These are phyloP conservation scores for Hortaea werneckii DNA, from an alignment of 2,329 filamentous ascomycete genomes.

Conservation along the genomic window DNA sequence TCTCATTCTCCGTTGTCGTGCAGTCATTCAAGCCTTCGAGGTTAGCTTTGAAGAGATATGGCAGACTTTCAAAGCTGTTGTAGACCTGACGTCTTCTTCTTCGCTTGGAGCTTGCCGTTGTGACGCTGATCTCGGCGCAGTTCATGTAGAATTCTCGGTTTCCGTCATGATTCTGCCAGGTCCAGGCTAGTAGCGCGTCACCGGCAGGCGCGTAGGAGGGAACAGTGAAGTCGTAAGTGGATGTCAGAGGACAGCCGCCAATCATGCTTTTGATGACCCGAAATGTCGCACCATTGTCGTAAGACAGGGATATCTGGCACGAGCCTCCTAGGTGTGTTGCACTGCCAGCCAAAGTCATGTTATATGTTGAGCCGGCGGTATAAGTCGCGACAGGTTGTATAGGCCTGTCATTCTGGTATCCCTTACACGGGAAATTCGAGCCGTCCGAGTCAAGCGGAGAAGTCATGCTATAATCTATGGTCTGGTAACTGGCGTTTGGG, in stretches of 20 bases:
- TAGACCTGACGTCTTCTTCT: conserved; percentile 9
- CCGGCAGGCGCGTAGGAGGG: conserved; percentile 52
- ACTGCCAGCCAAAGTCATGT: conserved; percentile 53
- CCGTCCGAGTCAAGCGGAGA: conserved; percentile 52
- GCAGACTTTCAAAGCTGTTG: conserved; percentile 24
- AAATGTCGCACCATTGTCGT: conserved; percentile 60
- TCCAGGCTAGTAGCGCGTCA: conserved; percentile 61
- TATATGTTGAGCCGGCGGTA: conserved; percentile 50
- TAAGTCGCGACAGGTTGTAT: conserved; percentile 52
- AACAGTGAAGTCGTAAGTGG: conserved; percentile 55
- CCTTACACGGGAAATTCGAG: conserved; percentile 68
- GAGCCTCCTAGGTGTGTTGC: conserved; percentile 52
- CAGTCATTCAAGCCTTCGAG: conserved; percentile 32
- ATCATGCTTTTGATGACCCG: conserved; percentile 56
- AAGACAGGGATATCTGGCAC: conserved; percentile 66
- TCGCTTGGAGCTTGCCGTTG: conserved; percentile 8
- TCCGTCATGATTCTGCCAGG: conserved; percentile 40
- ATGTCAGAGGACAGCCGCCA: conserved; percentile 44
- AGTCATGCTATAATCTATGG: conserved; percentile 62
- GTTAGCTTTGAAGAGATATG: conserved; percentile 36
- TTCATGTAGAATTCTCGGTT: conserved; percentile 86
- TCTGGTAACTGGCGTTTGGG: conserved; percentile 32
- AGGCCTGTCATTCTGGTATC: conserved; percentile 43
- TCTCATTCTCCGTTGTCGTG: conserved; percentile 26
- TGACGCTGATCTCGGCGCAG: conserved; percentile 44